Evolutionary conservation across 2,329 filamentous ascomycete species (phyloP), one percentile per base, ranked within the genome.

Genomic region (Bipolaris cookei): DNA sequence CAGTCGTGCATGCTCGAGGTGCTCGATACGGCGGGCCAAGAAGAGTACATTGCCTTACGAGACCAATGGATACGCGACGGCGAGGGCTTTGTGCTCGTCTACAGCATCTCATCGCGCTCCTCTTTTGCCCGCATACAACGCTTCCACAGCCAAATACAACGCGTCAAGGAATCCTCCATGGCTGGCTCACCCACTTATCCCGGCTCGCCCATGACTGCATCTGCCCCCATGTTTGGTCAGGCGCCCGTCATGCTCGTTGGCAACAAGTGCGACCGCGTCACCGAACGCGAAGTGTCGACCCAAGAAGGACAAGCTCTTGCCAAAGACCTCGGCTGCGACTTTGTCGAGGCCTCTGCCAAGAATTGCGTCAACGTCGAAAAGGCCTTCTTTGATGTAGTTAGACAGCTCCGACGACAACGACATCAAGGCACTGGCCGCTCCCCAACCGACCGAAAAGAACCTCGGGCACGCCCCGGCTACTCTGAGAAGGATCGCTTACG

Each of bases 11-110:
- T 97, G 93, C 87, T 97, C 71, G 94, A 98, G 79, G 92, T 97
- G 45, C 86, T 97, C 71, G 95, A 99, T 80, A 99, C 95, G 52
- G 95, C 95, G 50, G 95, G 95, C 56, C 95, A 99, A 78, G 95
- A 99, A 81, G 95, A 99, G 81, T 99, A 98, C 80, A 97, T 94
- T 63, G 95, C 95, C 44, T 82, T 98, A 71, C 86, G 95, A 73
- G 95, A 98, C 77, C 95, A 98, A 81, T 98, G 94, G 94, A 98
- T 98, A 77, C 88, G 95, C 69, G 94, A 98, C 74, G 94, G 95
- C 66, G 95, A 99, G 78, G 95, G 95, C 18, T 98, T 98, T 75
- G 91, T 99, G 28, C 84, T 99, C 60, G 95, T 99, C 64, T 98
- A 99, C 83, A 97, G 92, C 82, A 98, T 99, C 79, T 97, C 95